Evolutionary conservation across 345 rosid genomes (phyloP).

Genomic region (Anacardium occidentale): DNA sequence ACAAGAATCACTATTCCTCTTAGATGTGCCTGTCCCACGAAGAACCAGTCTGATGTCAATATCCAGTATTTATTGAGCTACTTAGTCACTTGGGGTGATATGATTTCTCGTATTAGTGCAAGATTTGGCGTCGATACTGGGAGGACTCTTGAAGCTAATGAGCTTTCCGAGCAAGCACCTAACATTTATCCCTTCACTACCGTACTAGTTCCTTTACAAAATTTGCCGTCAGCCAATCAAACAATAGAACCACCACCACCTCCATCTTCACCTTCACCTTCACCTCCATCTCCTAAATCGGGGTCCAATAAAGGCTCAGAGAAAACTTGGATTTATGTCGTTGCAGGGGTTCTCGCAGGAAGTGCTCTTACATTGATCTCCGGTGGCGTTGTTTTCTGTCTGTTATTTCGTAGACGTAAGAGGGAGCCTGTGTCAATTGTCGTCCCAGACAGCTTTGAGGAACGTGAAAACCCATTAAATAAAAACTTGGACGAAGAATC

Average conservation of each 20-base stretch:
- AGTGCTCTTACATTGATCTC: slow-evolving; percentile 27
- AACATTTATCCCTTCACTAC: slow-evolving; percentile 49
- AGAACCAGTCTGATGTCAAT: slow-evolving; percentile 38
- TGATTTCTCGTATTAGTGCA: slow-evolving; percentile 25
- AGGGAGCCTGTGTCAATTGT: slow-evolving; percentile 21
- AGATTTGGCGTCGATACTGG: slow-evolving; percentile 38
- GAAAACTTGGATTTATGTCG: slow-evolving; percentile 57
- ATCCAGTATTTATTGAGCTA: slow-evolving; percentile 50
- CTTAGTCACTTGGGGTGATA: slow-evolving; percentile 31
- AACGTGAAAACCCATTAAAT: slow-evolving; percentile 33
- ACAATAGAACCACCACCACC: slow-evolving; percentile 29
- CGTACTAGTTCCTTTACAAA: slow-evolving; percentile 46
- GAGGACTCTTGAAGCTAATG: slow-evolving; percentile 43
- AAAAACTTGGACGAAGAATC: slow-evolving; percentile 43
- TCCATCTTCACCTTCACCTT: slow-evolving; percentile 29
- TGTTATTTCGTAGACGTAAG: slow-evolving; percentile 25
- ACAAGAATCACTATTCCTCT: slow-evolving; percentile 43
- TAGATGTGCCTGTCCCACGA: slow-evolving; percentile 71
- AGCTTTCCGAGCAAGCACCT: slow-evolving; percentile 25
- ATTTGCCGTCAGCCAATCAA: slow-evolving; percentile 35
- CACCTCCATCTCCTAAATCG: slow-evolving; percentile 23
- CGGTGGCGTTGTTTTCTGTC: slow-evolving; percentile 34
- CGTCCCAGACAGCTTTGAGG: slow-evolving; percentile 34
- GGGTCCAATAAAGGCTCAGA: slow-evolving; percentile 26
- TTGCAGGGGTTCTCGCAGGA: slow-evolving; percentile 53